These are phyloP conservation scores for Microdochium paspali DNA, from an alignment of 2,329 filamentous ascomycete genomes.

Conservation along the genomic window DNA sequence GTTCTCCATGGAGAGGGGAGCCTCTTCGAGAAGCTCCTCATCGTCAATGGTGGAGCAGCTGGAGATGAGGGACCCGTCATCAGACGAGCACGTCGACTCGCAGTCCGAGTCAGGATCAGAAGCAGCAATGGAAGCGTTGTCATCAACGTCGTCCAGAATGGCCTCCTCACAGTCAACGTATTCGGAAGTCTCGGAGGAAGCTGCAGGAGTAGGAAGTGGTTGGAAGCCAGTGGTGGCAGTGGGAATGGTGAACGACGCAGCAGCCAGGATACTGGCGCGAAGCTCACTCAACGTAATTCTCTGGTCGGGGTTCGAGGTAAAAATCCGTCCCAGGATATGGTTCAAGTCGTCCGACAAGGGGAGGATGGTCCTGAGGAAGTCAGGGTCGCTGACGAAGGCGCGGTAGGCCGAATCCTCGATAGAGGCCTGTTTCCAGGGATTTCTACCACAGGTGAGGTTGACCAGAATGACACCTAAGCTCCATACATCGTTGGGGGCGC, in stretches of 20 bases:
- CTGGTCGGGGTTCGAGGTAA: constrained; percentile 74
- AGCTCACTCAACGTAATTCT: constrained; percentile 77
- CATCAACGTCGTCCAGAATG: constrained; percentile 33
- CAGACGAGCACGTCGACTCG: constrained; percentile 36
- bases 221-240: constrained; percentile 17
- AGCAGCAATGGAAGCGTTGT: constrained; percentile 37
- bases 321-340: constrained; percentile 76
- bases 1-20: constrained; percentile 12
- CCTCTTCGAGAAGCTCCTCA: constrained; percentile 33
- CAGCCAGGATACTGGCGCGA: constrained; percentile 65
- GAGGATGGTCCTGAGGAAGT: constrained; percentile 87
- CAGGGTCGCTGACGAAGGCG: constrained; percentile 74
- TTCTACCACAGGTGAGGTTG: constrained; percentile 94
- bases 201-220: constrained; percentile 28
- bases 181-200: constrained; percentile 31
- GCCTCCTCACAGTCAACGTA: constrained; percentile 40
- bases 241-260: constrained; percentile 60
- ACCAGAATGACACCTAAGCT: constrained; percentile 96
- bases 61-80: constrained; percentile 47
- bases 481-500: constrained; percentile 95
- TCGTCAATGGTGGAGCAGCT: constrained; percentile 43
- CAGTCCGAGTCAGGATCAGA: constrained; percentile 32
- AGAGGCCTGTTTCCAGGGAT: constrained; percentile 97
- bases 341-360: constrained; percentile 86
- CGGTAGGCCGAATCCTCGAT: constrained; percentile 90